Conservation (phyloP, 306 rosid species). For the Pyrus pyrifolia region DNA sequence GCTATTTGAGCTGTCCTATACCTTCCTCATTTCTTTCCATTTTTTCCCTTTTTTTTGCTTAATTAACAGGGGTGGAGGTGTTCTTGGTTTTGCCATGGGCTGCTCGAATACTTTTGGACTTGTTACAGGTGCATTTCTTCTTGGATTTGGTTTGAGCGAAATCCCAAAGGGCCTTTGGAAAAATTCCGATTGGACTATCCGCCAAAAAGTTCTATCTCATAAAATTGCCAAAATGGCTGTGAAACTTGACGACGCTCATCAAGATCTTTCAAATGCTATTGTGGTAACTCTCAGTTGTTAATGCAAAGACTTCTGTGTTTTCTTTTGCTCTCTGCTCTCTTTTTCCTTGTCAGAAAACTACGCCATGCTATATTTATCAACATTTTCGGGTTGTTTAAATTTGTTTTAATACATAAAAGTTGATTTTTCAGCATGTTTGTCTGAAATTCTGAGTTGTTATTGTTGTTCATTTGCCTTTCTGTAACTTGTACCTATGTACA, state of each 20-base stretch:
- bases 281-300: conserved; percentile 37
- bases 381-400: neutral
- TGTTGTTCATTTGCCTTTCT: neutral
- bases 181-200: conserved; percentile 84
- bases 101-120: conserved; percentile 97
- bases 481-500: neutral
- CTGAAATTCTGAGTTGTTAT: neutral
- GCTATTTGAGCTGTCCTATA: conserved; percentile 10
- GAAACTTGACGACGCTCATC: conserved; percentile 89
- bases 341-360: neutral
- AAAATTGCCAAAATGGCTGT: conserved; percentile 97
- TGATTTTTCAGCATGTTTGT: neutral
- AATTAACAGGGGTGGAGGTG: conserved; percentile 54
- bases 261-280: conserved; percentile 91
- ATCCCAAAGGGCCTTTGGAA: conserved; percentile 87
- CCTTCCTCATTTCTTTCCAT: neutral
- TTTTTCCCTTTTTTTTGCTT: neutral
- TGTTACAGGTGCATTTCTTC: conserved; percentile 98
- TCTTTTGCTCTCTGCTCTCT: neutral
- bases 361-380: neutral
- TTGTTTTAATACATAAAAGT: neutral
- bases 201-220: conserved; percentile 92
- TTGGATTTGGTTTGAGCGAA: conserved; percentile 96
- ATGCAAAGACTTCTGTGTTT: neutral
- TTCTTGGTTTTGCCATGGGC: conserved; percentile 92